Percentiles rank a stretch among this genome's conserved stretches.
Evolutionary conservation across 2,329 filamentous ascomycete species (phyloP).

Genomic region (Cladosporium sphaerospermum): DNA sequence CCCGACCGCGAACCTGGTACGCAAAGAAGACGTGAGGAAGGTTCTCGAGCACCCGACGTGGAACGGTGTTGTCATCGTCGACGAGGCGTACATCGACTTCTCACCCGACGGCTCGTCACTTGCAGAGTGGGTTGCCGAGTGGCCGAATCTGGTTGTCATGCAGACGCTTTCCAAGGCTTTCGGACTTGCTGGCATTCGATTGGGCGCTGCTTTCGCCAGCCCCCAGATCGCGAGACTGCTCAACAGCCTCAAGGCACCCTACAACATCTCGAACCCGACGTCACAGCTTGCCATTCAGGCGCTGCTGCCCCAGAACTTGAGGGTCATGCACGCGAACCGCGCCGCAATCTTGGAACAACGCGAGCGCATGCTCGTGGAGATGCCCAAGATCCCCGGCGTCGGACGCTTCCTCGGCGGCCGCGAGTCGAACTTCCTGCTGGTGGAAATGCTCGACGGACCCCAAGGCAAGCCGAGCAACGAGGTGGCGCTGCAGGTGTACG

Average conservation of each 20-base stretch:
- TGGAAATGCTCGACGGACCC: constrained; percentile 70
- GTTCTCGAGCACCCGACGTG: constrained; percentile 82
- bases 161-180: constrained; percentile 98
- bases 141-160: constrained; percentile 95
- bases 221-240: constrained; percentile 69
- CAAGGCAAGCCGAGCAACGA: constrained; percentile 70
- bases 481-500: constrained; percentile 73
- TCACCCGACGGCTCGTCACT: constrained; percentile 71
- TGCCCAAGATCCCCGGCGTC: constrained; percentile 70
- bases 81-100: constrained; percentile 97
- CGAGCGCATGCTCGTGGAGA: constrained; percentile 64
- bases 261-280: constrained; percentile 88
- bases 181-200: constrained; percentile 84
- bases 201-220: constrained; percentile 78
- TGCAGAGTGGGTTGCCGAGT: constrained; percentile 85
- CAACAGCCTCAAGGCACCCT: constrained; percentile 91
- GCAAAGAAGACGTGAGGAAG: constrained; percentile 64
- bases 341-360: constrained; percentile 69
- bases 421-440: constrained; percentile 83
- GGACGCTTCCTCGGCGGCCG: constrained; percentile 74
- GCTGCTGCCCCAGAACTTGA: constrained; percentile 60
- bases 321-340: constrained; percentile 65
- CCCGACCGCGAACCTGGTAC: constrained; percentile 74
- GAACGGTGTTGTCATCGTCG: constrained; percentile 90
- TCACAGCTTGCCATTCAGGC: constrained; percentile 72